Percentiles rank a stretch among this genome's conserved stretches.
Evolutionary conservation across 2,329 filamentous ascomycete species (phyloP).

Genomic region (Xylaria sp.): DNA sequence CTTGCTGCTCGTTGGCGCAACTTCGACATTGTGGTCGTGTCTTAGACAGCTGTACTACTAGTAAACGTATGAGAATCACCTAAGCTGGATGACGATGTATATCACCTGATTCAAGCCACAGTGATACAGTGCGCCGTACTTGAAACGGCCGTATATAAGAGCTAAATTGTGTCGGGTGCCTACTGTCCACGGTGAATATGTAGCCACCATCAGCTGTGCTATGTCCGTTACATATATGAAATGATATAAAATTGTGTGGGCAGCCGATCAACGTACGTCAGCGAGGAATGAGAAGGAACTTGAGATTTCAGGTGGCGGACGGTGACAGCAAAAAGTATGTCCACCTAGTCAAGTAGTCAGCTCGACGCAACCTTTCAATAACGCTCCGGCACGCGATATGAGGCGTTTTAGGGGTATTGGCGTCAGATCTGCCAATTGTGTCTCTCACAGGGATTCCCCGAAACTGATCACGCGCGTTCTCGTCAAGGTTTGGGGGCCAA

Average conservation of each 20-base stretch:
- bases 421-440: constrained; percentile 34
- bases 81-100: constrained; percentile 1
- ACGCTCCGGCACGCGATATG: constrained; percentile 9
- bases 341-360: constrained; percentile 23
- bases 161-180: neutral
- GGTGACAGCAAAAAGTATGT: neutral
- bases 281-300: constrained; percentile 11
- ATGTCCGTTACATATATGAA: constrained; percentile 13
- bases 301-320: constrained; percentile 20
- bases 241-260: neutral
- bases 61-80: neutral
- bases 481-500: constrained; percentile 29
- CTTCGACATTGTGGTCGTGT: constrained; percentile 7
- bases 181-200: neutral
- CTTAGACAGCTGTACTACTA: constrained; percentile 4
- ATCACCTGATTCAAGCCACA: constrained; percentile 29
- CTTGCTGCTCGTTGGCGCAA: constrained; percentile 4
- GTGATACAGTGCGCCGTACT: constrained; percentile 6
- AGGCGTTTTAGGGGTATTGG: constrained; percentile 28
- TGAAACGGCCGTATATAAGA: constrained; percentile 11
- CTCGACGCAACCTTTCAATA: constrained; percentile 22
- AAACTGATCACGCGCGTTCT: constrained; percentile 37
- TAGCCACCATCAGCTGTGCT: neutral
- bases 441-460: constrained; percentile 25
- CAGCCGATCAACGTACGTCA: constrained; percentile 11